A percentile compares a stretch with the other conserved stretches of the same genome.
These are phyloP conservation scores for Crithidia thermophila DNA, from an alignment of 208 protist species.

Conservation along the genomic window DNA sequence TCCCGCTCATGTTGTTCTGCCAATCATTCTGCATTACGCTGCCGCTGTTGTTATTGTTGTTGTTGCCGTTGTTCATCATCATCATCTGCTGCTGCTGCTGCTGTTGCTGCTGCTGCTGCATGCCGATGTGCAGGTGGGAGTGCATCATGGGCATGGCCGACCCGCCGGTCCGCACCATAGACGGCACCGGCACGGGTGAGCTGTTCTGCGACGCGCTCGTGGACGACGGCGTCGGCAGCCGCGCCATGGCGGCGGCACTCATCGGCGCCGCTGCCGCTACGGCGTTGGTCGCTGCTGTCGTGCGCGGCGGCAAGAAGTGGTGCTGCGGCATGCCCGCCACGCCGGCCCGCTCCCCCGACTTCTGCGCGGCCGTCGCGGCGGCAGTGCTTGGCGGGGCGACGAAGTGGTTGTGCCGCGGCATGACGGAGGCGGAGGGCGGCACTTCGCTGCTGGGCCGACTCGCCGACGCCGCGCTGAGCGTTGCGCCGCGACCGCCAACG, in stretches of 20 bases:
- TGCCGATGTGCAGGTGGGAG: not conserved
- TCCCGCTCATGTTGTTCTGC: conserved; percentile 25
- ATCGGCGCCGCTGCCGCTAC: conserved; percentile 12
- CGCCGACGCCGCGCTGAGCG: no score
- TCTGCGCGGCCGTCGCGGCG: not conserved
- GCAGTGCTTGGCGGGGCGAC: not conserved
- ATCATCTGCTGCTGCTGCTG: conserved; percentile 22
- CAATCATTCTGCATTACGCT: not conserved
- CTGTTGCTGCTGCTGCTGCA: conserved; percentile 32
- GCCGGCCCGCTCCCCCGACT: conserved; percentile 6
- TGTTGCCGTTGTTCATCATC: conserved; percentile 26
- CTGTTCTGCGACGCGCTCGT: conserved; percentile 6
- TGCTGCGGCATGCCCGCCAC: conserved; percentile 17
- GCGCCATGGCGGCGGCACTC: conserved; percentile 10
- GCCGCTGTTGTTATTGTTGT: conserved; percentile 15
- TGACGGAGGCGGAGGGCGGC: not conserved
- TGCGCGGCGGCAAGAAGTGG: conserved; percentile 13
- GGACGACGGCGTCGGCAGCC: conserved; percentile 1
- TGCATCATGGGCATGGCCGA: conserved; percentile 2
- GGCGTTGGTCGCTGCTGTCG: conserved; percentile 1
- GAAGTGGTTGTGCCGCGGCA: conserved; percentile 28
- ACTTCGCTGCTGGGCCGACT: conserved; percentile 5
- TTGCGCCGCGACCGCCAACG: conserved; percentile 9
- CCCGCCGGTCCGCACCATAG: not conserved
- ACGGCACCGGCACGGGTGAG: not conserved